Evolutionary conservation across 768 basidiomycete genomes (phyloP).

Genomic region (Leccinum disarticulatum): DNA sequence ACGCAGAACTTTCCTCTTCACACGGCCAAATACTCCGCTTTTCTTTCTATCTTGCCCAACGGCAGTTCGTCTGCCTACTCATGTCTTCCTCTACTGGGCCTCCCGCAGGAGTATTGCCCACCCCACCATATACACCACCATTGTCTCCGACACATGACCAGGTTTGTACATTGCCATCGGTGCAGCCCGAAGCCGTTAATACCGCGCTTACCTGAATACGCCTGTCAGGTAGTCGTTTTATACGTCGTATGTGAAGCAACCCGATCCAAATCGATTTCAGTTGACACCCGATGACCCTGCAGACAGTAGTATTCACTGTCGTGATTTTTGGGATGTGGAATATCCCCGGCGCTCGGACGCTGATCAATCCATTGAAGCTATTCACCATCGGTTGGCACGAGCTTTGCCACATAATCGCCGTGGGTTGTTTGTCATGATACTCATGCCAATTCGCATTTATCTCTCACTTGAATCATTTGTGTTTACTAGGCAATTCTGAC

Average conservation of each 20-base stretch:
- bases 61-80: slow-evolving; percentile 34
- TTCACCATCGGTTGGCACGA: slow-evolving; percentile 91
- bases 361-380: slow-evolving; percentile 83
- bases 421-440: slow-evolving; percentile 38
- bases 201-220: slow-evolving; percentile 21
- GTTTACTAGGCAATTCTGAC: slow-evolving; percentile 65
- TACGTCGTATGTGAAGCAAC: slow-evolving; percentile 60
- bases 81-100: slow-evolving; percentile 35
- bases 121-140: slow-evolving; percentile 39
- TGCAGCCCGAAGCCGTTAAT: slow-evolving; percentile 19
- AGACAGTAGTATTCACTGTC: slow-evolving; percentile 85
- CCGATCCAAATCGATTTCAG: slow-evolving; percentile 9
- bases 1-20: slow-evolving; percentile 29
- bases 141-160: slow-evolving; percentile 71
- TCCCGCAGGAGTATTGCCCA: slow-evolving; percentile 34
- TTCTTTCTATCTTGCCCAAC: slow-evolving; percentile 7
- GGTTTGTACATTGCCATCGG: slow-evolving; percentile 41
- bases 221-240: slow-evolving; percentile 62
- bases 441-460: slow-evolving; percentile 11
- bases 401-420: slow-evolving; percentile 77
- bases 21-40: slow-evolving; percentile 8
- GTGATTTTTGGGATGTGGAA: slow-evolving; percentile 88
- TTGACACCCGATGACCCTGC: slow-evolving; percentile 11
- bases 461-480: slow-evolving; percentile 1
- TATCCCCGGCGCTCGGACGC: slow-evolving; percentile 72